phyloP scores from a whole-genome alignment of 1,139 yeast species.

The Debaryomyces coudertii region DNA sequence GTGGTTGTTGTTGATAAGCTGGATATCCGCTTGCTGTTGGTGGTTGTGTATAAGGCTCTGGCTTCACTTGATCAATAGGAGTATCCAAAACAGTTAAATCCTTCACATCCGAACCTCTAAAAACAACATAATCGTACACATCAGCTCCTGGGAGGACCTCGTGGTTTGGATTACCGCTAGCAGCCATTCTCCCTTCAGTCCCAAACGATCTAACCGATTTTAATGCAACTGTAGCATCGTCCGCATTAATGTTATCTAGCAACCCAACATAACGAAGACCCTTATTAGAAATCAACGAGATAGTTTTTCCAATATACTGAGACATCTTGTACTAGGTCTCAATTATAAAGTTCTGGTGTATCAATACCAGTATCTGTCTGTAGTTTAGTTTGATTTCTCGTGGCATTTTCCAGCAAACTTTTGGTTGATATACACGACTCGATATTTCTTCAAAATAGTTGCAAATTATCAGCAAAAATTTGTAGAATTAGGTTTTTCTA shows the following conservation, averaged over 20 bases:
- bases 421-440: background rate
- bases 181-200: constrained; percentile 82
- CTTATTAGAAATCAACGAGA: constrained; percentile 83
- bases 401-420: constrained; percentile 1
- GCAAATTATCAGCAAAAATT: background rate
- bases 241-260: constrained; percentile 85
- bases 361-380: background rate
- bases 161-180: constrained; percentile 58
- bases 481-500: background rate
- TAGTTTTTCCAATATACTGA: constrained; percentile 89
- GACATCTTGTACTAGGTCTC: constrained; percentile 52
- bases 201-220: constrained; percentile 84
- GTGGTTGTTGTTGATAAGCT: constrained; percentile 17
- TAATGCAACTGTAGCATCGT: constrained; percentile 87
- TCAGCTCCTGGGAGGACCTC: constrained; percentile 79
- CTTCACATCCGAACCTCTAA: constrained; percentile 91
- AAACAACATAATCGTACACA: constrained; percentile 77
- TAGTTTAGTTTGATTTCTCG: background rate
- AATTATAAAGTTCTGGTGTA: background rate
- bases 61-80: constrained; percentile 56
- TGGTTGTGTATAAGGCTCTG: constrained; percentile 27
- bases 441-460: background rate
- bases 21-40: constrained; percentile 18
- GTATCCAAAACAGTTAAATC: constrained; percentile 82
- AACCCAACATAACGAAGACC: constrained; percentile 90